Conservation (phyloP, 1,284 basidiomycete species). For the Tetrapyrgos nigripes region DNA sequence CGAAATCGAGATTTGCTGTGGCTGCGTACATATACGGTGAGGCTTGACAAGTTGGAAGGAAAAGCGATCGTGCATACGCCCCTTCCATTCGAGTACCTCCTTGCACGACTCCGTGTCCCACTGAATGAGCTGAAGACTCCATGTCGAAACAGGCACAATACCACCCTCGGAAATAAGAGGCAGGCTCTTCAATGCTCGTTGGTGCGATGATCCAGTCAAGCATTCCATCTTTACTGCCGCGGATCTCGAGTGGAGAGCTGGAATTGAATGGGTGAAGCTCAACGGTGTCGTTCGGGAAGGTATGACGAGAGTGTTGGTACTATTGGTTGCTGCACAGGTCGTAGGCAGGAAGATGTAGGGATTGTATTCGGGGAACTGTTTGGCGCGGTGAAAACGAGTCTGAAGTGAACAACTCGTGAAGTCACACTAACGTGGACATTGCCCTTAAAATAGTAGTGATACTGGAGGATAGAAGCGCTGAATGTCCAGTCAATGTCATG, state of each 20-base stretch:
- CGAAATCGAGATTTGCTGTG: constrained; percentile 61
- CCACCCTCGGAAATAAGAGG: constrained; percentile 66
- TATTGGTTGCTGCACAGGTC: constrained; percentile 53
- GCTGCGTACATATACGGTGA: constrained; percentile 67
- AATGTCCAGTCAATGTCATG: no score
- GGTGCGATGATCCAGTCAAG: constrained; percentile 79
- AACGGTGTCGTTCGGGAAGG: constrained; percentile 66
- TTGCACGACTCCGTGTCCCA: constrained; percentile 53
- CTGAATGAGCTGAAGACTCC: constrained; percentile 52
- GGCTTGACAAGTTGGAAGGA: constrained; percentile 24
- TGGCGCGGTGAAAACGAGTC: constrained; percentile 64
- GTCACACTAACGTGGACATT: constrained; percentile 70
- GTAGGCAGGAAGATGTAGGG: constrained; percentile 79
- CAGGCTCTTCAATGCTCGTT: constrained; percentile 53
- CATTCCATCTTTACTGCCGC: constrained; percentile 74
- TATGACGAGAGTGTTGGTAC: constrained; percentile 53
- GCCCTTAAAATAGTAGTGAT: no score
- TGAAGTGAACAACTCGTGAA: constrained; percentile 79
- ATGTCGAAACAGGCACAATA: constrained; percentile 78
- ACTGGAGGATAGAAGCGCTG: no score
- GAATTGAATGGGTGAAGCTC: constrained; percentile 44
- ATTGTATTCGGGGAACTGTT: constrained; percentile 29
- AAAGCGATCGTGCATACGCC: constrained; percentile 58
- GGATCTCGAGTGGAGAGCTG: constrained; percentile 57
- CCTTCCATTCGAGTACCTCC: constrained; percentile 20